These are phyloP conservation scores for Chlorella sp. DNA, from an alignment of 139 green algal genomes.

Conservation along the genomic window DNA sequence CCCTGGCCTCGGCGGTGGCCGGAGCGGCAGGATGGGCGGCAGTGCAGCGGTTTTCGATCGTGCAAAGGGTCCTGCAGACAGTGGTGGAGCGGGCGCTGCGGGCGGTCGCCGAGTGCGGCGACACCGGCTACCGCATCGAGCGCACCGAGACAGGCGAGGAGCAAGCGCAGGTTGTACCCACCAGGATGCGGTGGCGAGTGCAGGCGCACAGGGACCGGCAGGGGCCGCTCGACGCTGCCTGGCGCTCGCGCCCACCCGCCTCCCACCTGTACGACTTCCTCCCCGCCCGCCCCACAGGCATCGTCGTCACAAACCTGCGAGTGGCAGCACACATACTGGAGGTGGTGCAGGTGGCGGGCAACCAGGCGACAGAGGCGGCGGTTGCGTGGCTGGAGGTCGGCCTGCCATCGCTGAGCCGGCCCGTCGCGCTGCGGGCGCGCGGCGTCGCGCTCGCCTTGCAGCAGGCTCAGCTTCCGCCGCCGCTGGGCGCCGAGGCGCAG, in stretches of 20 bases:
- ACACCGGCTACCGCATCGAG: conserved; percentile 18
- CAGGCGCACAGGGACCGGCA: too few relatives aligned
- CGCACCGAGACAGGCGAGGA: conserved; percentile 37
- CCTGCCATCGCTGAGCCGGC: conserved; percentile 30
- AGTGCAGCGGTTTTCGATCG: conserved; percentile 12
- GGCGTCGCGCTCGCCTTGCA: conserved; percentile 33
- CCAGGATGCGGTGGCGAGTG: neutral
- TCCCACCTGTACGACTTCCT: conserved; percentile 29
- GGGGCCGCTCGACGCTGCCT: neutral
- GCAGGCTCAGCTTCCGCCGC: conserved; percentile 48
- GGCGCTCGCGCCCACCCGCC: neutral
- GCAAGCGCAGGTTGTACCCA: neutral
- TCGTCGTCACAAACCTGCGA: conserved; percentile 8
- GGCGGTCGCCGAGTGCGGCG: neutral
- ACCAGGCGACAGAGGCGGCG: neutral
- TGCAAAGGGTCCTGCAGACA: conserved; percentile 35
- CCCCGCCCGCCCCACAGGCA: conserved; percentile 28
- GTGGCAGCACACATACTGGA: neutral
- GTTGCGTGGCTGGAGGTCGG: conserved; percentile 30
- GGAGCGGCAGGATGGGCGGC: conserved; percentile 21
- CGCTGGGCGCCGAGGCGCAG: neutral
- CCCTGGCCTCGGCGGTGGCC: neutral
- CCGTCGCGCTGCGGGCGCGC: conserved; percentile 17
- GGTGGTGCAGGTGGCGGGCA: conserved; percentile 1
- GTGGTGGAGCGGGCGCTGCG: conserved; percentile 16